phyloP scores from a whole-genome alignment of 305 asterid species.

The Fraxinus velutina region DNA sequence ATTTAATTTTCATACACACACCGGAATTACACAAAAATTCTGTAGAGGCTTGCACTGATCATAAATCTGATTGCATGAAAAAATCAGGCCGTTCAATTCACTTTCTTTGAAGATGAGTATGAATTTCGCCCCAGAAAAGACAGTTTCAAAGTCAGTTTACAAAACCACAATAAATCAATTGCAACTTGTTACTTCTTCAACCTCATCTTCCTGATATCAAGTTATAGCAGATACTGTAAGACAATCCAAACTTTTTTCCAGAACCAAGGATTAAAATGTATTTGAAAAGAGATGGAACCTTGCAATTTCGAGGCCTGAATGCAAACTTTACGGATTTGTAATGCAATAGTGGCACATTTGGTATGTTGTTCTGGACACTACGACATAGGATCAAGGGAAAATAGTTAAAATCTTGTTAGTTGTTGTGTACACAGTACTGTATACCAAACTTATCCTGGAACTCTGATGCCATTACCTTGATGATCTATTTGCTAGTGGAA shows the following conservation, averaged over 20 bases:
- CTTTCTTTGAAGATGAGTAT: background rate
- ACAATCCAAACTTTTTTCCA: background rate
- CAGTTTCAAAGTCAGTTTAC: background rate
- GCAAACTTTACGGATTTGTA: background rate
- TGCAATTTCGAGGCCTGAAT: background rate
- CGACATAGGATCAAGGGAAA: background rate
- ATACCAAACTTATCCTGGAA: background rate
- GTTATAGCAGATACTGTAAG: background rate
- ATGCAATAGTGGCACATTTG: background rate
- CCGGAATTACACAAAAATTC: background rate
- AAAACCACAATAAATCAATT: background rate
- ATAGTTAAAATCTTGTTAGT: background rate
- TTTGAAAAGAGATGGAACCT: background rate
- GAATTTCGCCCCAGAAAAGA: background rate
- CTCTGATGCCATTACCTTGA: background rate
- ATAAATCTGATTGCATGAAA: background rate
- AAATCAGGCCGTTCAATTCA: background rate
- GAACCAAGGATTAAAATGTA: background rate
- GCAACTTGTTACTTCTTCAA: background rate
- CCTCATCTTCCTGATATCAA: background rate
- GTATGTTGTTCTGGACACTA: background rate
- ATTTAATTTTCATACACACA: background rate
- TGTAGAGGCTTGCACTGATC: background rate
- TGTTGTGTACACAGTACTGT: background rate
- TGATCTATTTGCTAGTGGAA: slow-evolving; percentile 46